Evolutionary conservation across 2,329 filamentous ascomycete genomes (phyloP).

Genomic region (Aspergillus sp.): DNA sequence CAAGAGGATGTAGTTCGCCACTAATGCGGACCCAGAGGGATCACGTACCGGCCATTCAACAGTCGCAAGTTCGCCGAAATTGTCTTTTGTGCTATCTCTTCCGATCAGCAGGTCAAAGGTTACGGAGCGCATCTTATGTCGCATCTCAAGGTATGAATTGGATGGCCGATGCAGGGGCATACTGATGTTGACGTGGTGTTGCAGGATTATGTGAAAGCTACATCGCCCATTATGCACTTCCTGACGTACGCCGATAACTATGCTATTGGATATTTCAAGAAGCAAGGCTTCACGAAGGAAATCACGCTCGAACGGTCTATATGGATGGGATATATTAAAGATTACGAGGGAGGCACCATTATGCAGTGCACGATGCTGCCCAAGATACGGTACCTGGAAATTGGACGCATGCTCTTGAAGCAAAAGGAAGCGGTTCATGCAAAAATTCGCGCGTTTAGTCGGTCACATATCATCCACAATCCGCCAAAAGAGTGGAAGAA

Average conservation of each 20-base stretch:
- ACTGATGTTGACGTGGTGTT: conserved; percentile 3
- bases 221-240: conserved; percentile 96
- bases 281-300: conserved; percentile 97
- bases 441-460: conserved; percentile 87
- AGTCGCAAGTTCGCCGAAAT: conserved; percentile 92
- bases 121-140: conserved; percentile 98
- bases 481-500: conserved; percentile 83
- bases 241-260: conserved; percentile 98
- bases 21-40: conserved; percentile 57
- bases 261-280: conserved; percentile 98
- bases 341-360: conserved; percentile 97
- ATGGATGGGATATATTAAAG: conserved; percentile 99
- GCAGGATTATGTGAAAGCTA: conserved; percentile 88
- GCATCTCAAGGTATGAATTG: conserved; percentile 65
- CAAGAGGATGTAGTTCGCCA: conserved; percentile 2
- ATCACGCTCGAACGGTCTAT: conserved; percentile 83
- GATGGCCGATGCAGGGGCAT: neutral
- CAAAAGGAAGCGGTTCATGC: conserved; percentile 93
- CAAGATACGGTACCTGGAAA: conserved; percentile 86
- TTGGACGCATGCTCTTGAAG: conserved; percentile 88
- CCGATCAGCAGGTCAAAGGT: conserved; percentile 96
- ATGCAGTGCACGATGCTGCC: conserved; percentile 99
- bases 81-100: conserved; percentile 95
- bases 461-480: conserved; percentile 77
- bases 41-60: conserved; percentile 93